Percentiles rank a stretch among this genome's conserved stretches.
Evolutionary conservation across 139 green algal genomes (phyloP).

Genomic region (Trebouxia sp.): DNA sequence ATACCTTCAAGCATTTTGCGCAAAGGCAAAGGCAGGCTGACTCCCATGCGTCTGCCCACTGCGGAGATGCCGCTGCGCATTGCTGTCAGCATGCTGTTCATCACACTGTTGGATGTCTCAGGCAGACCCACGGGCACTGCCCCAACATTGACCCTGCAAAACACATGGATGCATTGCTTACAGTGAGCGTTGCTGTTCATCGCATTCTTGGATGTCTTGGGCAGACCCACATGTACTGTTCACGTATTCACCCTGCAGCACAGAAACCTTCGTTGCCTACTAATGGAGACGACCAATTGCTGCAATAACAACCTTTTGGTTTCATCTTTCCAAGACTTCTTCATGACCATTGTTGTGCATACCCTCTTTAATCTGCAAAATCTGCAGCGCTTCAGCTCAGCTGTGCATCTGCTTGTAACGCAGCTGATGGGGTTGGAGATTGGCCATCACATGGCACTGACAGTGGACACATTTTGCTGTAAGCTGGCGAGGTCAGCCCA

Average conservation of each 20-base stretch:
- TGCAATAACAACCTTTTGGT: no score
- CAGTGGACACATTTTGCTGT: no score
- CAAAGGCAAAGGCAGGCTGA: constrained; percentile 33
- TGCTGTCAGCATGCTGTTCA: constrained; percentile 38
- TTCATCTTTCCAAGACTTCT: no score
- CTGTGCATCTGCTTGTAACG: no score
- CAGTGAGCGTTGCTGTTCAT: neutral
- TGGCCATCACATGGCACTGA: no score
- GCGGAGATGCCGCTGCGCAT: constrained; percentile 33
- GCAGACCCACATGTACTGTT: constrained; percentile 12
- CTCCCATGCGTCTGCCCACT: constrained; percentile 30
- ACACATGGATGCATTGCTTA: neutral
- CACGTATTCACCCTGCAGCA: neutral
- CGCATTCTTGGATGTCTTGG: constrained; percentile 11
- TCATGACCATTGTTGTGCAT: no score
- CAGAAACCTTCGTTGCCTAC: no score
- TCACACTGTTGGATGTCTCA: constrained; percentile 25
- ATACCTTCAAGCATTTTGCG: constrained; percentile 32
- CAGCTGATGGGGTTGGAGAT: no score
- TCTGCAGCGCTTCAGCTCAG: no score
- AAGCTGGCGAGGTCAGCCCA: no score
- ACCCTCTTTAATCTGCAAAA: no score
- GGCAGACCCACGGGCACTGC: neutral
- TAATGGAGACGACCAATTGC: no score
- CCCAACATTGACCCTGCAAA: neutral